Percentiles rank a stretch among this genome's conserved stretches.
These are phyloP conservation scores for Eutrema salsugineum DNA, from an alignment of 441 rosid genomes.

Conservation along the genomic window DNA sequence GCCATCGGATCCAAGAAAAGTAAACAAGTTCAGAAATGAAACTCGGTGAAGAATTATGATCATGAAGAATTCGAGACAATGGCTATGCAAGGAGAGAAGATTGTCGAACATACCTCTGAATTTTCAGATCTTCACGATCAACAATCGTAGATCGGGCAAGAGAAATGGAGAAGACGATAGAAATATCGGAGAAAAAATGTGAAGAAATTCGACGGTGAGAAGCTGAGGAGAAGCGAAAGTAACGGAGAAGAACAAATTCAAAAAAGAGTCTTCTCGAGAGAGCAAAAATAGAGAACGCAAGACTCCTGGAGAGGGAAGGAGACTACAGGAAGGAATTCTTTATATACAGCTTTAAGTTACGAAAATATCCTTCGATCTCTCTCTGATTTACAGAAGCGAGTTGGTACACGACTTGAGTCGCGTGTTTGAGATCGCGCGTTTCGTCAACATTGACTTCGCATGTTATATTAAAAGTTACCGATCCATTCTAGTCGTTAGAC, in stretches of 20 bases:
- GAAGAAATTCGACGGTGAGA: not conserved
- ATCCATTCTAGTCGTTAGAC: not conserved
- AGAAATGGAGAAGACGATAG: not conserved
- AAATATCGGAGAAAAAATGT: not conserved
- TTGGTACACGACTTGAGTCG: conserved; percentile 26
- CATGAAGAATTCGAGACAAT: not conserved
- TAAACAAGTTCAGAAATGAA: not conserved
- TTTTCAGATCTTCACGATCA: conserved; percentile 6
- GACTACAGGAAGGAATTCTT: not conserved
- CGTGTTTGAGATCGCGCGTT: conserved; percentile 21
- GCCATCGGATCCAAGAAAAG: not conserved
- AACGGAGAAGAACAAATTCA: conserved; percentile 19
- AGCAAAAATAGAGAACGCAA: not conserved
- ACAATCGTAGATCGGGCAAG: not conserved
- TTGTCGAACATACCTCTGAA: conserved; percentile 15
- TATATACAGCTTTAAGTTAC: conserved; percentile 22
- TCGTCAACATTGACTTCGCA: conserved; percentile 3
- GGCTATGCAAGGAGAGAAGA: not conserved
- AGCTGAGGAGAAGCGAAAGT: conserved; percentile 16
- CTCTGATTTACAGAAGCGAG: not conserved
- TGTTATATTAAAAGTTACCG: not conserved
- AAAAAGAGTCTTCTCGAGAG: not conserved
- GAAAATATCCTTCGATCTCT: not conserved
- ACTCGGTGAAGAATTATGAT: not conserved
- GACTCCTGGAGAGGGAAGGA: conserved; percentile 24